phyloP scores from a whole-genome alignment of 2,329 filamentous ascomycete species.

The Chrysoporthe austroafricana region DNA sequence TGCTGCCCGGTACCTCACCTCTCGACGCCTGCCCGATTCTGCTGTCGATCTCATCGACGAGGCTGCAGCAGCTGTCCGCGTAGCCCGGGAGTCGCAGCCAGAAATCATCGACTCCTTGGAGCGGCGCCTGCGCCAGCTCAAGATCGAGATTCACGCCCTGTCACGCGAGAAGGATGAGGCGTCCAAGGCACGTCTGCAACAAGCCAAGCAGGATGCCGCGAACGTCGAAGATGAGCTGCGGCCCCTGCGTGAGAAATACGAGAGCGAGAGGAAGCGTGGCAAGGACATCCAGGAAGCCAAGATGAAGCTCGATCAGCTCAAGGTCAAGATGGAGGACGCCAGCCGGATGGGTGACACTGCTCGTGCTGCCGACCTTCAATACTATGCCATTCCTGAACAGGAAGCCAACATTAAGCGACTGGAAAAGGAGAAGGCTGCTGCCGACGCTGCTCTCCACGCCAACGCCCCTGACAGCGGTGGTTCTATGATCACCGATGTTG shows the following conservation, averaged over 20 bases:
- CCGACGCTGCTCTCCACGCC: conserved; percentile 71
- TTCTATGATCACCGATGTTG: conserved; percentile 86
- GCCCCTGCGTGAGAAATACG: conserved; percentile 93
- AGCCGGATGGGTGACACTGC: conserved; percentile 82
- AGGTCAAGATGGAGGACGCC: conserved; percentile 92
- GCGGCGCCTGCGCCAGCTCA: conserved; percentile 83
- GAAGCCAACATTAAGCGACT: conserved; percentile 78
- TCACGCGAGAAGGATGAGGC: conserved; percentile 94
- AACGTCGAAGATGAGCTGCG: conserved; percentile 93
- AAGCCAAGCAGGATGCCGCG: conserved; percentile 86
- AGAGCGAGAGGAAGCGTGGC: conserved; percentile 87
- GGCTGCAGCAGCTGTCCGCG: conserved; percentile 92
- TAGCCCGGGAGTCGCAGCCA: conserved; percentile 93
- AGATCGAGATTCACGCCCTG: conserved; percentile 96
- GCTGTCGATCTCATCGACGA: conserved; percentile 97
- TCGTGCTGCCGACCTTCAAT: conserved; percentile 91
- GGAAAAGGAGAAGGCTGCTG: conserved; percentile 77
- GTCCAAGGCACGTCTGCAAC: conserved; percentile 78
- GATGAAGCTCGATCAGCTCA: conserved; percentile 88
- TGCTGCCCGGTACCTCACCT: conserved; percentile 90
- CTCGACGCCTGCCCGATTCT: conserved; percentile 88
- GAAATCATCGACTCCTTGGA: conserved; percentile 95
- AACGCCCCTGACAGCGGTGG: conserved; percentile 61
- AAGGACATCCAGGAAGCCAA: conserved; percentile 93
- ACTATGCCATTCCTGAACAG: conserved; percentile 96